Conservation (phyloP, 176 grass and related monocot species). For the Rhynchospora tenuis region DNA sequence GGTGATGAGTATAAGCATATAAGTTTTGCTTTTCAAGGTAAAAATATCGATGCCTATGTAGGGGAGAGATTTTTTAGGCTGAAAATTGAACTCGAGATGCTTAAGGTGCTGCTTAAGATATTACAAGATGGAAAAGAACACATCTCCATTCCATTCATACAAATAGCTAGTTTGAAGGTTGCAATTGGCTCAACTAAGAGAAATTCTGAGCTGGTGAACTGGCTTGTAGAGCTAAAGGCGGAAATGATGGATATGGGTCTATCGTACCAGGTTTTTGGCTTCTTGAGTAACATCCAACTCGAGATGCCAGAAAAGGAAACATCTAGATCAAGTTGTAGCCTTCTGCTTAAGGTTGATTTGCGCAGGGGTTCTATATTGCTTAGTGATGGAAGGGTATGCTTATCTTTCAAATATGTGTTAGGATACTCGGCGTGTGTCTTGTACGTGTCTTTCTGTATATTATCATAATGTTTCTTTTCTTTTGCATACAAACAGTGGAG, state of each 20-base stretch:
- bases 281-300: constrained; percentile 51
- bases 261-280: constrained; percentile 87
- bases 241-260: constrained; percentile 77
- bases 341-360: constrained; percentile 52
- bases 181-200: constrained; percentile 36
- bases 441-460: constrained; percentile 4
- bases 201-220: constrained; percentile 25
- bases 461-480: constrained; percentile 18
- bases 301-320: constrained; percentile 52
- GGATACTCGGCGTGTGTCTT: not conserved
- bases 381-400: constrained; percentile 96
- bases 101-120: constrained; percentile 67
- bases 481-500: constrained; percentile 49
- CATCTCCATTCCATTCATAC: constrained; percentile 70
- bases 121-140: constrained; percentile 53
- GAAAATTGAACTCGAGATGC: constrained; percentile 65
- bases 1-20: constrained; percentile 48
- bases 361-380: constrained; percentile 83
- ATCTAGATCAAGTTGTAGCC: constrained; percentile 35
- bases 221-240: constrained; percentile 55
- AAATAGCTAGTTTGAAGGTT: constrained; percentile 61
- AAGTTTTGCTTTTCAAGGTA: constrained; percentile 64
- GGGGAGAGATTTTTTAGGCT: constrained; percentile 41
- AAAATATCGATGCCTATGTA: constrained; percentile 51
- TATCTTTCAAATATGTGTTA: constrained; percentile 16